phyloP scores from a whole-genome alignment of 768 basidiomycete genomes.

The Myochromella boudieri region DNA sequence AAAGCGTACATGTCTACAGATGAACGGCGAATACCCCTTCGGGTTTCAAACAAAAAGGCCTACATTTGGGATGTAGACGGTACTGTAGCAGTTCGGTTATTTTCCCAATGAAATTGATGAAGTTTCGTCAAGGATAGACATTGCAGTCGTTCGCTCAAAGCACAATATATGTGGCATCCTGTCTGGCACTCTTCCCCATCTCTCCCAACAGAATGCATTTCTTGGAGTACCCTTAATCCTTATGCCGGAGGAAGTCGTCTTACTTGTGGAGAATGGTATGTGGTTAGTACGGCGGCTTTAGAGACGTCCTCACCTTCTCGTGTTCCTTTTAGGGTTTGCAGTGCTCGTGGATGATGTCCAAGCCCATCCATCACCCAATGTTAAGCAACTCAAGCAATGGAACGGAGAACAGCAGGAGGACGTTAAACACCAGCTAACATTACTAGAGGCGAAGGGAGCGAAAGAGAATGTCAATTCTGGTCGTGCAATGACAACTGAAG shows the following conservation, averaged over 20 bases:
- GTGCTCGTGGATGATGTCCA: constrained; percentile 71
- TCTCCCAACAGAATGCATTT: constrained; percentile 96
- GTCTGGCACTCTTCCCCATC: constrained; percentile 88
- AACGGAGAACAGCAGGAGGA: constrained; percentile 44
- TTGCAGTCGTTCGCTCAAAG: constrained; percentile 73
- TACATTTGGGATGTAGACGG: constrained; percentile 92
- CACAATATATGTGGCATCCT: constrained; percentile 85
- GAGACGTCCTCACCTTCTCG: constrained; percentile 8
- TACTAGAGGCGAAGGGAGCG: constrained; percentile 48
- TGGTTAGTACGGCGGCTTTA: neutral
- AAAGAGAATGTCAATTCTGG: constrained; percentile 38
- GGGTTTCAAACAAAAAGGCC: constrained; percentile 75
- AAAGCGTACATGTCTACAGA: constrained; percentile 16
- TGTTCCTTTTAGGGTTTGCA: constrained; percentile 58
- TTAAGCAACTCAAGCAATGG: constrained; percentile 53
- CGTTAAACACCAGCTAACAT: constrained; percentile 47
- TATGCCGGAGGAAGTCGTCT: constrained; percentile 88
- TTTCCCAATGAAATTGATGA: constrained; percentile 11
- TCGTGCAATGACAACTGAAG: constrained; percentile 57
- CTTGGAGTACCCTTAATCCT: constrained; percentile 88
- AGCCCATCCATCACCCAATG: constrained; percentile 52
- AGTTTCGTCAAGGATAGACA: constrained; percentile 49
- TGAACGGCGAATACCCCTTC: constrained; percentile 51
- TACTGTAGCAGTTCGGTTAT: constrained; percentile 25
- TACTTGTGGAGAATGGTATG: constrained; percentile 81